A percentile compares a stretch with the other conserved stretches of the same genome.
Evolutionary conservation across 2,329 filamentous ascomycete genomes (phyloP).

Genomic region (Hymenotorrendiella dingleyae): DNA sequence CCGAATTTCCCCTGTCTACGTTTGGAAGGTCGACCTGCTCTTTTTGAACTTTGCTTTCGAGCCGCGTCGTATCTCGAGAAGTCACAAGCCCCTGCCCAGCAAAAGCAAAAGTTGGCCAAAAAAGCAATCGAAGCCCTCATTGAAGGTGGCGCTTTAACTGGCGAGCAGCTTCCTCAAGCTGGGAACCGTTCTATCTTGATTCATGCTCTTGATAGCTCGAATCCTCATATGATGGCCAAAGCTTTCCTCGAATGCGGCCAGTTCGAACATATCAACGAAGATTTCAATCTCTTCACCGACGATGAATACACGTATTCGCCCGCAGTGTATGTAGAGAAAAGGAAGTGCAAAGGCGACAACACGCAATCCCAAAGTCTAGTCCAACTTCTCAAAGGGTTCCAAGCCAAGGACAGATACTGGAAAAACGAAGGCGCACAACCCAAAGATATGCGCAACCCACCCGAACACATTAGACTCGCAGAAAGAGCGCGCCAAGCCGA

Average conservation of each 20-base stretch:
- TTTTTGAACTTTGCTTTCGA: constrained; percentile 57
- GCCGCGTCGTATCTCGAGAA: constrained; percentile 35
- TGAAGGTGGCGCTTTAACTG: constrained; percentile 39
- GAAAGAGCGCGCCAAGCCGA: constrained; percentile 13
- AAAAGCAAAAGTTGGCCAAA: constrained; percentile 49
- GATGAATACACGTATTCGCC: constrained; percentile 55
- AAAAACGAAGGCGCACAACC: constrained; percentile 6
- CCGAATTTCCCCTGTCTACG: constrained; percentile 58
- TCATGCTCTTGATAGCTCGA: constrained; percentile 51
- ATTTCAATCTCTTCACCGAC: constrained; percentile 47
- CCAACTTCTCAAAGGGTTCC: constrained; percentile 7
- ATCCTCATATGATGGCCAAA: constrained; percentile 48
- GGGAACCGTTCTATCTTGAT: constrained; percentile 53
- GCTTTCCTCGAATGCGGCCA: constrained; percentile 55
- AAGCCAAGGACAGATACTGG: constrained; percentile 7
- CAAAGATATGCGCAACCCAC: constrained; percentile 3
- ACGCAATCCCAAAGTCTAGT: constrained; percentile 3
- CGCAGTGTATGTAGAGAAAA: constrained; percentile 48
- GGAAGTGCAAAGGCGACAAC: constrained; percentile 10
- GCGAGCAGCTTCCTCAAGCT: constrained; percentile 47
- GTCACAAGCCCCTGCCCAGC: constrained; percentile 37
- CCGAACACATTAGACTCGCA: constrained; percentile 7
- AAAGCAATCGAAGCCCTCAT: constrained; percentile 52
- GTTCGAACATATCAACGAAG: constrained; percentile 58
- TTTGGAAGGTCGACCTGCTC: constrained; percentile 55